Evolutionary conservation across 2,329 filamentous ascomycete genomes (phyloP).

Genomic region (Calonectria pseudoturangicola): DNA sequence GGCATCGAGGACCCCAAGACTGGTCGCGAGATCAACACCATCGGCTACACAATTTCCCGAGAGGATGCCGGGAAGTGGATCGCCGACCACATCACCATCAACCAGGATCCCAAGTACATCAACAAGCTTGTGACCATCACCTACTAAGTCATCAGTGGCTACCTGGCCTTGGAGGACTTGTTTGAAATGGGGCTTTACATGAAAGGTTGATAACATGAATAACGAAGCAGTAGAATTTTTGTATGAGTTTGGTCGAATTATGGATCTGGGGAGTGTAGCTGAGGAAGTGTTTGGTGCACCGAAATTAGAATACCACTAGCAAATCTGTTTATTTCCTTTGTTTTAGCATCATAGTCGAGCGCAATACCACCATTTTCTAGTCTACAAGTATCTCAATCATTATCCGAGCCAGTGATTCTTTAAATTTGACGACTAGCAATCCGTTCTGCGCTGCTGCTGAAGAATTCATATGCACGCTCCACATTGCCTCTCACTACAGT

Average conservation of each 20-base stretch:
- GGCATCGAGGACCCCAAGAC: slow-evolving; percentile 63
- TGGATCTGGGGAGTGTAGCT: neutral
- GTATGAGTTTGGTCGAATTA: neutral
- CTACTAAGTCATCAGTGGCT: neutral
- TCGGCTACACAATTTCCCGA: slow-evolving; percentile 69
- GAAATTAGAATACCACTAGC: slow-evolving; percentile 7
- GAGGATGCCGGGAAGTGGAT: slow-evolving; percentile 70
- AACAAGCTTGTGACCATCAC: slow-evolving; percentile 22
- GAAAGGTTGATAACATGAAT: neutral
- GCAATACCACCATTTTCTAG: too few species aligned
- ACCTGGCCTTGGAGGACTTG: neutral
- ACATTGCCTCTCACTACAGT: too few species aligned
- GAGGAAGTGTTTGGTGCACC: neutral
- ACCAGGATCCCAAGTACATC: neutral
- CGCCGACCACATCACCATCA: slow-evolving; percentile 47
- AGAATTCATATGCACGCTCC: too few species aligned
- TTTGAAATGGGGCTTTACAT: neutral
- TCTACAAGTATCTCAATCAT: too few species aligned
- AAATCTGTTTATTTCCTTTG: neutral
- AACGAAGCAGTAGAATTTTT: neutral
- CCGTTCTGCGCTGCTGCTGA: too few species aligned
- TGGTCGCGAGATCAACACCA: slow-evolving; percentile 57
- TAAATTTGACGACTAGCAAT: too few species aligned
- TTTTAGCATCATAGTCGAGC: too few species aligned
- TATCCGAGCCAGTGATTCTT: too few species aligned